Percentiles rank a stretch among this genome's conserved stretches.
phyloP scores from a whole-genome alignment of 345 rosid genomes.

The Eucalyptus camaldulensis region DNA sequence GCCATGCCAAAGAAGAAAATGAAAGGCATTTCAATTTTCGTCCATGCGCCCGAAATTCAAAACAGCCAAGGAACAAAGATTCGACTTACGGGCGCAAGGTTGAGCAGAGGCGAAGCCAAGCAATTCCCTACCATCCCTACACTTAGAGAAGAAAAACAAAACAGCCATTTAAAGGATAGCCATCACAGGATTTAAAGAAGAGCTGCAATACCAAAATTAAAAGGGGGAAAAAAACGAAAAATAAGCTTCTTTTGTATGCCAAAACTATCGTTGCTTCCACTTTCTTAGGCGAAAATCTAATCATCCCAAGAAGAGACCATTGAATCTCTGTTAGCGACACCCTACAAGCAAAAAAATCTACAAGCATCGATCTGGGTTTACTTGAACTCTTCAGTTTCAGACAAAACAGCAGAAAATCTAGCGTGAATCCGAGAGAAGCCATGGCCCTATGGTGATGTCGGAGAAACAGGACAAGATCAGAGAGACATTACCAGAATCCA shows the following conservation, averaged over 20 bases:
- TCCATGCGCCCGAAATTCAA: background rate
- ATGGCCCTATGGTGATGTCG: background rate
- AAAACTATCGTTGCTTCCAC: background rate
- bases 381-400: background rate
- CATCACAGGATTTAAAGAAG: background rate
- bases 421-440: background rate
- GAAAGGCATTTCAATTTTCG: background rate
- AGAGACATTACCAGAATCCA: background rate
- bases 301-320: background rate
- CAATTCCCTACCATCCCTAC: conserved; percentile 56
- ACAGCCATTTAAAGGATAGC: background rate
- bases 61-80: background rate
- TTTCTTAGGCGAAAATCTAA: background rate
- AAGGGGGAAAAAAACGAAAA: background rate
- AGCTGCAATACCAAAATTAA: background rate
- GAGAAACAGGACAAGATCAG: background rate
- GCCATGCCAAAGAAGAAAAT: background rate
- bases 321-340: background rate
- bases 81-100: background rate
- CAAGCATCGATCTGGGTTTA: background rate
- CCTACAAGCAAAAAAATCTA: background rate
- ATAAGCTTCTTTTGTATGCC: background rate
- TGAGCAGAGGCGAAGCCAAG: conserved; percentile 39
- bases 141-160: background rate
- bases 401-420: background rate